Base-by-base conservation (phyloP, 805 yeast genomes). In the Suhomyces xylopsoci region DNA sequence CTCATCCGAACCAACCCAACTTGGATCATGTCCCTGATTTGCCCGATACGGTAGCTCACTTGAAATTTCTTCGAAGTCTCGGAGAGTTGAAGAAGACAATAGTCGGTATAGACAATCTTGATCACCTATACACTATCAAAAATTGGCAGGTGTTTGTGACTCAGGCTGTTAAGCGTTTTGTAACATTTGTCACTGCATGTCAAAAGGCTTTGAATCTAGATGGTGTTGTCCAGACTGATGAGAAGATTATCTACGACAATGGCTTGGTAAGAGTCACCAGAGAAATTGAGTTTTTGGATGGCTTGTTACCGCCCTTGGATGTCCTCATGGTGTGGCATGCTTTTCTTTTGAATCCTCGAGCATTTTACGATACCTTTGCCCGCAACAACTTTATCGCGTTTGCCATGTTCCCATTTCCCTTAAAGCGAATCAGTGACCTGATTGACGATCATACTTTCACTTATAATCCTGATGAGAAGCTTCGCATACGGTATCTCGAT, bases 281-380 rank as follows among this genome's bases (percentile, higher is more conserved):
- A 6, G 15, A 30, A 19, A 20, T n/a, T 19, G 28, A 45, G 12
- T 19, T 51, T 24, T 20, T 50, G 9, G 51, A 49, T 12, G 32
- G 41, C 19, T n/a, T 55, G 19, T 40, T 60, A 12, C 67, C 67
- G 2, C 66, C 67, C 3, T 50, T 64, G 43, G 68, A 64, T 49
- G 58, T 64, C 2, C 20, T 62, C 10, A 51, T 63, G 60, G 62
- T 64, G 10, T 64, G 67, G 68, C 61, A 64, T 45, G 55, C 64
- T 1, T 62, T 63, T 47, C 44, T 62, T 36, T 53, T 62, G 49
- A 61, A 63, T 32, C 63, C 66, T 3, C 45, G 49, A 30, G 22
- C 59, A 1, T 56, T 47, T 34, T 56, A 59, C 45, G 63, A 62
- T 22, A 50, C 47, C 6, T 56, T 58, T 34, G 51, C 45, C 3